These are phyloP conservation scores for Fomitopsis pulvina DNA, from an alignment of 768 basidiomycete species.

Conservation along the genomic window DNA sequence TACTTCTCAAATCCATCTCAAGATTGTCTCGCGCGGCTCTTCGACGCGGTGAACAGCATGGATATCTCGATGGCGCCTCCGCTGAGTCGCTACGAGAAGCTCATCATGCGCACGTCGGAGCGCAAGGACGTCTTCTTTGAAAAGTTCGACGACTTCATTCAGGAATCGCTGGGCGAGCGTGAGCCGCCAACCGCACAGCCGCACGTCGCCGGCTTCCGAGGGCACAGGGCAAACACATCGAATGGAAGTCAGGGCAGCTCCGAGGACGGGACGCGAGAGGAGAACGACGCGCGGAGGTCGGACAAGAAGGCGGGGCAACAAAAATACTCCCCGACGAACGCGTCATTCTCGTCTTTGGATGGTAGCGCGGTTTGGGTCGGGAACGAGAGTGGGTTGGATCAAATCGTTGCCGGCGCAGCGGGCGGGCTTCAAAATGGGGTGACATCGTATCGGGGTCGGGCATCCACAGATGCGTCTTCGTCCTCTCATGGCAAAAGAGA, in stretches of 20 bases:
- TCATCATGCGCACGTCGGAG: slow-evolving; percentile 86
- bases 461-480: slow-evolving; percentile 71
- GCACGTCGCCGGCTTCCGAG: slow-evolving; percentile 2
- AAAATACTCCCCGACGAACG: slow-evolving; percentile 58
- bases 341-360: slow-evolving; percentile 63
- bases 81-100: slow-evolving; percentile 76
- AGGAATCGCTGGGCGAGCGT: slow-evolving; percentile 13
- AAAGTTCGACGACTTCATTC: slow-evolving; percentile 48
- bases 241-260: slow-evolving; percentile 59
- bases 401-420: slow-evolving; percentile 20
- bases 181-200: slow-evolving; percentile 7
- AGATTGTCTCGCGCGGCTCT: slow-evolving; percentile 83
- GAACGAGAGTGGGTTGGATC: slow-evolving; percentile 56
- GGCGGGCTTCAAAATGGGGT: slow-evolving; percentile 3
- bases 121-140: slow-evolving; percentile 90
- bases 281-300: slow-evolving; percentile 19
- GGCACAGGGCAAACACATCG: slow-evolving; percentile 16
- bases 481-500: slow-evolving; percentile 45
- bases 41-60: slow-evolving; percentile 91
- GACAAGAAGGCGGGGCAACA: slow-evolving; percentile 28
- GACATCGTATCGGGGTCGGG: slow-evolving; percentile 35
- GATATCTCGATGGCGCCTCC: slow-evolving; percentile 73
- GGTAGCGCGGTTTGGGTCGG: slow-evolving; percentile 84
- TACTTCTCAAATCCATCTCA: slow-evolving; percentile 88
- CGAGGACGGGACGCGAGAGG: slow-evolving; percentile 51